A percentile compares a stretch with the other conserved stretches of the same genome.
phyloP scores from a whole-genome alignment of 345 rosid species.

The Hirschfeldia incana region DNA sequence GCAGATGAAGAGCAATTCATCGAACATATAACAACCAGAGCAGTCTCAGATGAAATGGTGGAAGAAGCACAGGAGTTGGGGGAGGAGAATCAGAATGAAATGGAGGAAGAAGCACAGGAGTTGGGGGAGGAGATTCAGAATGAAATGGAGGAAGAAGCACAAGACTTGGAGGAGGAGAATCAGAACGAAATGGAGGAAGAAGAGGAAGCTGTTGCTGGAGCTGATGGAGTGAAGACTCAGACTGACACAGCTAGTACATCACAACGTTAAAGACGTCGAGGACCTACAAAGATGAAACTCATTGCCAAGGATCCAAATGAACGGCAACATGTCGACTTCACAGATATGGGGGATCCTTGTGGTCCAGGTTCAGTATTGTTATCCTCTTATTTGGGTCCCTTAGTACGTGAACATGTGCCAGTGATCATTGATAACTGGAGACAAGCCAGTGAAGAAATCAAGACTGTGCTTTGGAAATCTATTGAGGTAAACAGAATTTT shows the following conservation, averaged over 20 bases:
- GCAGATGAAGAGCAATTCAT: no score
- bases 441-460: background rate
- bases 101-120: background rate
- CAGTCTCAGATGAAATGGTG: background rate
- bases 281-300: background rate
- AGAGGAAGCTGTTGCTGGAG: no score
- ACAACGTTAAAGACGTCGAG: background rate
- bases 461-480: background rate
- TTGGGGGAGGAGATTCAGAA: background rate
- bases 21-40: no score
- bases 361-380: background rate
- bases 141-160: background rate
- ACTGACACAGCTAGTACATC: background rate
- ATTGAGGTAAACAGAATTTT: background rate
- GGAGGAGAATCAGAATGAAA: background rate
- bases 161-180: background rate
- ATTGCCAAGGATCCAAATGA: background rate
- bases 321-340: background rate
- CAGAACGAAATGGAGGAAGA: background rate
- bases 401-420: background rate
- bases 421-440: background rate
- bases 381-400: background rate
- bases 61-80: background rate
- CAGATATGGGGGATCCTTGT: background rate
- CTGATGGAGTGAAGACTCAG: background rate